phyloP scores from a whole-genome alignment of 2,329 filamentous ascomycete species.

The Calonectria pseudoturangicola region DNA sequence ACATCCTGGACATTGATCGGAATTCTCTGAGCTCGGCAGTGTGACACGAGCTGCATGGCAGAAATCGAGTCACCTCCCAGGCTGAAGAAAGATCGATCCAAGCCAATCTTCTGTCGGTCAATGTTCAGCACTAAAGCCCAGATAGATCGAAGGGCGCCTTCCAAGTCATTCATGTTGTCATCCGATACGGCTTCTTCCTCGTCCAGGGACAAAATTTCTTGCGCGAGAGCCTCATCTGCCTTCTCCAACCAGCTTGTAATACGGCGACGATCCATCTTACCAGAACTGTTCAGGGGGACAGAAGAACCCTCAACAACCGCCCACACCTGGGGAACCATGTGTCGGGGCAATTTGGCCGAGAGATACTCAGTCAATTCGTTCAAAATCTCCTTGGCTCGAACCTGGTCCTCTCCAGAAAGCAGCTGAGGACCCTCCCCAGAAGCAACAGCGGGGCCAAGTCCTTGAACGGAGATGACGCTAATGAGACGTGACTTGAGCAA shows the following conservation, averaged over 20 bases:
- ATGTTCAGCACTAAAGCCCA: slow-evolving; percentile 49
- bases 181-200: slow-evolving; percentile 6
- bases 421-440: slow-evolving; percentile 30
- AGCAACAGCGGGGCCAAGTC: slow-evolving; percentile 40
- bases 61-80: slow-evolving; percentile 66
- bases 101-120: slow-evolving; percentile 46
- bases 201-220: slow-evolving; percentile 39
- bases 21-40: slow-evolving; percentile 55
- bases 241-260: slow-evolving; percentile 44
- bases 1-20: slow-evolving; percentile 55
- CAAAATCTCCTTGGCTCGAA: slow-evolving; percentile 6
- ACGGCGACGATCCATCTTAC: slow-evolving; percentile 48
- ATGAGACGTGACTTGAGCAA: slow-evolving; percentile 44
- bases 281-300: slow-evolving; percentile 46
- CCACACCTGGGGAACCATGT: slow-evolving; percentile 53
- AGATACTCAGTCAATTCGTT: slow-evolving; percentile 39
- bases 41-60: slow-evolving; percentile 59
- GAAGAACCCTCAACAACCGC: slow-evolving; percentile 40
- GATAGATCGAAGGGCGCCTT: slow-evolving; percentile 40
- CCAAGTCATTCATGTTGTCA: slow-evolving; percentile 30
- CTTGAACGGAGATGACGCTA: slow-evolving; percentile 9
- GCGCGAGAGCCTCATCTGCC: slow-evolving; percentile 43
- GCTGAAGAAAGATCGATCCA: slow-evolving; percentile 58
- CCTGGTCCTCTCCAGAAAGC: background rate
- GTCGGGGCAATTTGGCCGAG: slow-evolving; percentile 39